phyloP scores from a whole-genome alignment of 2,329 filamentous ascomycete species.

The Exophiala alcalophila region DNA sequence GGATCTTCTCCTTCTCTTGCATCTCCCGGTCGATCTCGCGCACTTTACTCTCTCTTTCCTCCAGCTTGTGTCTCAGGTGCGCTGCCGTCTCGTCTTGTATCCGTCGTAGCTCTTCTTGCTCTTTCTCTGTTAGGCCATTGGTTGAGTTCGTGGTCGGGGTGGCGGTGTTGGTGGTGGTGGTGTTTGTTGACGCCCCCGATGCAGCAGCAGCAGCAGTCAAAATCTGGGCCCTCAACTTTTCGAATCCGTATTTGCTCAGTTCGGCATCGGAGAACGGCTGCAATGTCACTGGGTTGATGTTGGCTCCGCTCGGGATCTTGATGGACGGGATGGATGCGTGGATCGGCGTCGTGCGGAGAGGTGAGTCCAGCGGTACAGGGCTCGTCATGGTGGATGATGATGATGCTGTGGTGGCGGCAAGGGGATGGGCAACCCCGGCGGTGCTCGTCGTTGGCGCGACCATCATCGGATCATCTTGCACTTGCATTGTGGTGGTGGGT shows the following conservation, averaged over 20 bases:
- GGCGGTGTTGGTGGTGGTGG: too few relatives aligned
- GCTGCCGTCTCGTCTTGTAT: constrained; percentile 23
- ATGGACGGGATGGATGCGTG: constrained; percentile 23
- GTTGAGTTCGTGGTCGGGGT: too few relatives aligned
- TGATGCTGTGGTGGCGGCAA: neutral
- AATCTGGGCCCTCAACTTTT: constrained; percentile 22
- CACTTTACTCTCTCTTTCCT: constrained; percentile 24
- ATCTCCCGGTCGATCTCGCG: constrained; percentile 29
- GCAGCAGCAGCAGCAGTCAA: constrained; percentile 10
- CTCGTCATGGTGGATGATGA: neutral
- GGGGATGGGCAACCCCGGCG: neutral
- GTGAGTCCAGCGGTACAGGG: constrained; percentile 24
- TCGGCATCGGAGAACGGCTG: constrained; percentile 27
- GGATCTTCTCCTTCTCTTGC: constrained; percentile 30
- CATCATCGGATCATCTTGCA: constrained; percentile 7
- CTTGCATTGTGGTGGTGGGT: neutral
- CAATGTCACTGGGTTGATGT: constrained; percentile 26
- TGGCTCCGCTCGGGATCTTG: constrained; percentile 18
- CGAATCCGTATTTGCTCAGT: constrained; percentile 23
- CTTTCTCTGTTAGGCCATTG: constrained; percentile 14
- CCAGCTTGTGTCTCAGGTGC: constrained; percentile 24
- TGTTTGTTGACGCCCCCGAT: too few relatives aligned
- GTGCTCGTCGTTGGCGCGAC: constrained; percentile 6
- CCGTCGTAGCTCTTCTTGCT: constrained; percentile 13
- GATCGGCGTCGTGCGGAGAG: constrained; percentile 24